Base-by-base conservation (phyloP, 805 yeast genomes). In the Barnettozyma botsteinii region DNA sequence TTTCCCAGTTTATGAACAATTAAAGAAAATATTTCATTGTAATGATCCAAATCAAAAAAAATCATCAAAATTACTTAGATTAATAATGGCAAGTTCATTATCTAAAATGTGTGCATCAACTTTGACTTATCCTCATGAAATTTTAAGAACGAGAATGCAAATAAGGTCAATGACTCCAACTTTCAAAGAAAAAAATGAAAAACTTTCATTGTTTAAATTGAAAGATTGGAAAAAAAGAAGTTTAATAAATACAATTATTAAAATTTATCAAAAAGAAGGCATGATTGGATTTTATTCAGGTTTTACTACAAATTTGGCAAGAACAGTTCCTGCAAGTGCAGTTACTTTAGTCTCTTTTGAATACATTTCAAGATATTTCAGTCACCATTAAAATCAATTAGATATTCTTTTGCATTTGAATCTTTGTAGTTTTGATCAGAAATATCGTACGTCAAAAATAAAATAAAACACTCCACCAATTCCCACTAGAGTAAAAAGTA, bases 241-340 rank as follows among this genome's bases (percentile, higher is more conserved):
- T 37, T 21, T 64, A 52, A 8, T 62, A 9, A 41, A 34, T 3
- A 55, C 53, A 4, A 50, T 53, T 11, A 18, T 35, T 6, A 35
- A 40, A 20, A 55, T 56, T 34, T 75, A 70, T 55, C 48, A 55
- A 43, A 76, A 71, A 39, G 96, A 89, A 57, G 96, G 97, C 3
- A 47, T 81, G 38, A 60, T 69, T 27, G 96, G 93, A 4, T 91
- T 87, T 58, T 93, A 93, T 57, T 81, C 93, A 2, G 98, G 98
- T 0, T 84, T 89, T 53, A 71, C 79, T 1, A 81, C 94, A 17
- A 93, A 93, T 56, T 65, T 93, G 54, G 76, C 86, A 23, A 69
- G 98, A 51, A 93, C 98, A 0, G 86, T 91, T 0, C 98, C 98
- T 4, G 89, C 96, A 1, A 77, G 88, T 51, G 97, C 97, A 1